phyloP scores from a whole-genome alignment of 768 basidiomycete species.

The Auriscalpium orientale region DNA sequence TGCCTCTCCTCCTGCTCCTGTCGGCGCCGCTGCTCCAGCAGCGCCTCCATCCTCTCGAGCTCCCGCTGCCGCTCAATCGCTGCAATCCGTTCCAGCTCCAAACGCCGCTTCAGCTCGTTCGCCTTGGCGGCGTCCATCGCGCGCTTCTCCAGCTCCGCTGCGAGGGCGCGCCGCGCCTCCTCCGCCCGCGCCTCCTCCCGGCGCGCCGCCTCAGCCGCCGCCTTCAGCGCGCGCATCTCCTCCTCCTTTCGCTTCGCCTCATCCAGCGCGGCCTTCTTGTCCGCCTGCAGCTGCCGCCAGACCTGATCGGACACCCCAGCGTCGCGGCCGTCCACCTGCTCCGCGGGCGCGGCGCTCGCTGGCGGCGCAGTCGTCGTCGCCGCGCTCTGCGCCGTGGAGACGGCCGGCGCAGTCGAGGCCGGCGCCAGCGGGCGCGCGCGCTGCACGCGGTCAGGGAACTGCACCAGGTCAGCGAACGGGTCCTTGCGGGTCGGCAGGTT shows the following conservation, averaged over 20 bases:
- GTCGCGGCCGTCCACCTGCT: slow-evolving; percentile 27
- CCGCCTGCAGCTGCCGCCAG: slow-evolving; percentile 43
- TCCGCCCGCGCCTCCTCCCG: slow-evolving; percentile 15
- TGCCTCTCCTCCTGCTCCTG: slow-evolving; percentile 22
- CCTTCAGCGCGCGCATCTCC: slow-evolving; percentile 7
- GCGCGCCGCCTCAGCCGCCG: slow-evolving; percentile 12
- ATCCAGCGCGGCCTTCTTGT: slow-evolving; percentile 27
- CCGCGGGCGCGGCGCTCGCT: neutral
- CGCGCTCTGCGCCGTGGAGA: neutral
- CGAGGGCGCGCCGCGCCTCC: slow-evolving; percentile 10
- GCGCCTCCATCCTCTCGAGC: slow-evolving; percentile 19
- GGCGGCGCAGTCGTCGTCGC: neutral
- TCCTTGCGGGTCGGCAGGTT: neutral
- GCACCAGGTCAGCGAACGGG: neutral
- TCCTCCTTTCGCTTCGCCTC: slow-evolving; percentile 19
- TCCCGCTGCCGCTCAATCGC: slow-evolving; percentile 20
- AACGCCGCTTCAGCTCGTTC: slow-evolving; percentile 19
- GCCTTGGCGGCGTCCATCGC: slow-evolving; percentile 16
- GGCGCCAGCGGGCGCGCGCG: neutral
- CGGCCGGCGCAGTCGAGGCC: neutral
- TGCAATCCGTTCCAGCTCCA: slow-evolving; percentile 22
- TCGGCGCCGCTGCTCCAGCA: slow-evolving; percentile 24
- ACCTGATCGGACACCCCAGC: slow-evolving; percentile 42
- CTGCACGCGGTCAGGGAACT: neutral
- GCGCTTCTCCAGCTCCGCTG: slow-evolving; percentile 16